Evolutionary conservation across 2,329 filamentous ascomycete species (phyloP).

Genomic region (Ophiostoma novo-ulmi): DNA sequence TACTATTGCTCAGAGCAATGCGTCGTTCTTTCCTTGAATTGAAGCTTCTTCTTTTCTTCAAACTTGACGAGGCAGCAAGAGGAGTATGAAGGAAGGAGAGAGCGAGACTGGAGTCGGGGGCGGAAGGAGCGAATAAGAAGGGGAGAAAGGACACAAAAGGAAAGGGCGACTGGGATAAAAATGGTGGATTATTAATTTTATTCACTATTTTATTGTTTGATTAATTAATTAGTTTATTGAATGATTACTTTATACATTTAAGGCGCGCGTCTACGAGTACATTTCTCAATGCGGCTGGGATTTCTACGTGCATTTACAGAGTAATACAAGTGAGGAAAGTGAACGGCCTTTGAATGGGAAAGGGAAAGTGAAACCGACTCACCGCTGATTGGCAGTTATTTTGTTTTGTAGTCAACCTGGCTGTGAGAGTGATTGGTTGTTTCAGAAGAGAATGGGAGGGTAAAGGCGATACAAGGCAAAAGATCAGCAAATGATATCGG

Average conservation of each 20-base stretch:
- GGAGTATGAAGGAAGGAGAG: conserved; percentile 7
- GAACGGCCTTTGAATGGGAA: no score
- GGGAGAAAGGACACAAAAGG: not conserved
- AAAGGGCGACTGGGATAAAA: conserved; percentile 7
- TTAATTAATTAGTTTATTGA: not conserved
- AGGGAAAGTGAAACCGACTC: not conserved
- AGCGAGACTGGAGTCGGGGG: not conserved
- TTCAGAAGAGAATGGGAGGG: not conserved
- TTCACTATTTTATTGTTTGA: not conserved
- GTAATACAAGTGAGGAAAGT: not conserved
- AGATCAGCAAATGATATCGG: not conserved
- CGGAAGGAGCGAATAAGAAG: conserved; percentile 18
- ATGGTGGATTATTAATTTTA: not conserved
- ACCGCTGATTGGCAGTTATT: conserved; percentile 11
- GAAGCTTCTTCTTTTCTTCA: not conserved
- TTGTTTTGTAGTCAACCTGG: not conserved
- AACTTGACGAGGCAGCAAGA: not conserved
- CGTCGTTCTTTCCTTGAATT: not conserved
- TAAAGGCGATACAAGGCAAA: not conserved
- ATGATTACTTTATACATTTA: not conserved
- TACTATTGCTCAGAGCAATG: not conserved
- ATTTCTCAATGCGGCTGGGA: conserved; percentile 9
- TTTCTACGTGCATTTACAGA: not conserved
- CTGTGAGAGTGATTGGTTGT: not conserved
- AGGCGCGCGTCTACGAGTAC: conserved; percentile 7